Percentiles rank a stretch among this genome's conserved stretches.
phyloP scores from a whole-genome alignment of 129 eudicot genomes.

The Solidago caesia region DNA sequence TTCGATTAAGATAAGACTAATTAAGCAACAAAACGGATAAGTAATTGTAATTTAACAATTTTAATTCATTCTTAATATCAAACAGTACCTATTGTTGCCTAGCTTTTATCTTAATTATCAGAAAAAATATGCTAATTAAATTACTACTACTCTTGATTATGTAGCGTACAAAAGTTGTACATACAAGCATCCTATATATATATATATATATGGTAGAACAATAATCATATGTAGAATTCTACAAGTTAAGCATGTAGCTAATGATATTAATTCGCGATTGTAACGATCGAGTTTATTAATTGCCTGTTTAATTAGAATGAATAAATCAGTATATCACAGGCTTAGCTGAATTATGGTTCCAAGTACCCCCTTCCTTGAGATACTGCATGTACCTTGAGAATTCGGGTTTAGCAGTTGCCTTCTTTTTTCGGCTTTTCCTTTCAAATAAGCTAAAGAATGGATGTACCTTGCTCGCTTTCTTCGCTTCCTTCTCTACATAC shows the following conservation, averaged over 20 bases:
- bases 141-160: too few species aligned
- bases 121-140: too few species aligned
- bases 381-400: constrained; percentile 71
- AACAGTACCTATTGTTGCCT: too few species aligned
- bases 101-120: too few species aligned
- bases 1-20: too few species aligned
- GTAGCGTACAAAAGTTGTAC: too few species aligned
- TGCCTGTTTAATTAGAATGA: not conserved
- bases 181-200: too few species aligned
- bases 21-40: too few species aligned
- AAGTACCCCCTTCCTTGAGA: constrained; percentile 65
- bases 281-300: not conserved
- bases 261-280: not conserved
- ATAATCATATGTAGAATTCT: not conserved
- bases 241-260: not conserved
- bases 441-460: constrained; percentile 59
- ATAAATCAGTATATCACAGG: constrained; percentile 44
- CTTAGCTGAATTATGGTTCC: constrained; percentile 37
- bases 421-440: constrained; percentile 43
- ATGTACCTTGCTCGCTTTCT: constrained; percentile 61
- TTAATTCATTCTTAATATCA: too few species aligned
- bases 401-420: constrained; percentile 73
- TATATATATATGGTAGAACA: not conserved
- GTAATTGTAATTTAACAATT: too few species aligned
- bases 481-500: constrained; percentile 37